phyloP scores from a whole-genome alignment of 257 asterid genomes.

The Fraxinus cuspidata region DNA sequence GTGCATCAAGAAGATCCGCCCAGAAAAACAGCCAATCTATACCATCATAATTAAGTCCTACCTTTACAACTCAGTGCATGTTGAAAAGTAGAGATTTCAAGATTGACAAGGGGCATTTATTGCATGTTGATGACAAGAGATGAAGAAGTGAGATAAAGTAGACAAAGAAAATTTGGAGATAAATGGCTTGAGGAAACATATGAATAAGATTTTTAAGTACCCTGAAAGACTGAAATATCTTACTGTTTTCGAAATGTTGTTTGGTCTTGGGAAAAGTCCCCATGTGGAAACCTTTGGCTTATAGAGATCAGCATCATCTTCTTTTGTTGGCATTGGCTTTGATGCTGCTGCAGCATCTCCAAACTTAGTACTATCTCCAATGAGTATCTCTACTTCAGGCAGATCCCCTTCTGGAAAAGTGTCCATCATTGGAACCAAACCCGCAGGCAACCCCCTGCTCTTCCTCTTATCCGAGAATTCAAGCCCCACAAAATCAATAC shows the following conservation, averaged over 20 bases:
- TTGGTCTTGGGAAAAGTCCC: conserved; percentile 96
- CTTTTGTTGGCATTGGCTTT: conserved; percentile 27
- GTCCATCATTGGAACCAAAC: conserved; percentile 63
- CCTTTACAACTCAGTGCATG: not conserved
- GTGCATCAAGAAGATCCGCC: not conserved
- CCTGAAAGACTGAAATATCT: conserved; percentile 26
- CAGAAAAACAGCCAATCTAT: not conserved
- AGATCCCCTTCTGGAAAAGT: conserved; percentile 58
- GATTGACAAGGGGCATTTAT: not conserved
- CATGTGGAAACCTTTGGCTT: conserved; percentile 97
- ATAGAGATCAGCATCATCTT: conserved; percentile 51
- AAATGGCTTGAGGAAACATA: not conserved
- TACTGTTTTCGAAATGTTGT: conserved; percentile 79
- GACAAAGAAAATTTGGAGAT: not conserved
- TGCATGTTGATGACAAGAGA: not conserved
- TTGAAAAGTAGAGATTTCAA: not conserved
- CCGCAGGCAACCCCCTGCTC: conserved; percentile 73
- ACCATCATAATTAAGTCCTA: not conserved
- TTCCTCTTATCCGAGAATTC: conserved; percentile 77
- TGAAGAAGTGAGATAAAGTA: not conserved
- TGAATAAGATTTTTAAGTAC: conserved; percentile 1
- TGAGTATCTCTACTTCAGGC: conserved; percentile 80
- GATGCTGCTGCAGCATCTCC: conserved; percentile 37
- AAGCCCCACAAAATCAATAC: conserved; percentile 84
- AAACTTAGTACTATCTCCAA: conserved; percentile 75